Conservation (phyloP, 768 basidiomycete genomes). For the Hirschioporus abietinus region DNA sequence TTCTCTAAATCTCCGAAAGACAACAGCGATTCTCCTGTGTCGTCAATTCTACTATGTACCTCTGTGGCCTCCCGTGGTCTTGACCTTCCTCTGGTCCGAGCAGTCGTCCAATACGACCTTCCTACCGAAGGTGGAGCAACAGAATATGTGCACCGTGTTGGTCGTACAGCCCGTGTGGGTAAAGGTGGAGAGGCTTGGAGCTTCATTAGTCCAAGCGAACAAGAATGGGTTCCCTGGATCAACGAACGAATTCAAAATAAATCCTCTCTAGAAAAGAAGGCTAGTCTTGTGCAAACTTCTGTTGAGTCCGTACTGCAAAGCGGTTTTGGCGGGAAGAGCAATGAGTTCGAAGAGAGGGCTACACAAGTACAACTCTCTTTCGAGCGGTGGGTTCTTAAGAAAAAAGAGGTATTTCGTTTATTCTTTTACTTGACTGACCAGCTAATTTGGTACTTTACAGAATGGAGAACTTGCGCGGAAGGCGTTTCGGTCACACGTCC, state of each 20-base stretch:
- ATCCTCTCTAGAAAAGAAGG: constrained; percentile 28
- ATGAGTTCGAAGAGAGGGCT: constrained; percentile 82
- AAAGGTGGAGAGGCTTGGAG: constrained; percentile 96
- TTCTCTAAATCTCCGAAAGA: constrained; percentile 53
- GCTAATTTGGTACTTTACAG: constrained; percentile 35
- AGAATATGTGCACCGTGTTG: constrained; percentile 96
- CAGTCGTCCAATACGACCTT: constrained; percentile 94
- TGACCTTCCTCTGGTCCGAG: constrained; percentile 89
- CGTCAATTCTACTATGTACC: constrained; percentile 86
- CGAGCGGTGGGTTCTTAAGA: constrained; percentile 84
- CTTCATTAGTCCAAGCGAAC: constrained; percentile 82
- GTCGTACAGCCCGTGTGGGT: constrained; percentile 94
- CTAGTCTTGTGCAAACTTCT: constrained; percentile 51
- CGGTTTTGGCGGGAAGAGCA: constrained; percentile 82
- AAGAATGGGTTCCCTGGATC: constrained; percentile 88
- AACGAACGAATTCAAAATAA: constrained; percentile 33
- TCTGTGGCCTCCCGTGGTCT: constrained; percentile 98
- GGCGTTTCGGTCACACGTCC: constrained; percentile 88
- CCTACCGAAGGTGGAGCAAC: constrained; percentile 96
- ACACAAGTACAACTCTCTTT: constrained; percentile 95
- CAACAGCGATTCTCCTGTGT: constrained; percentile 23
- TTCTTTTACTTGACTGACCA: constrained; percentile 6
- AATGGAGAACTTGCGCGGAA: constrained; percentile 71
- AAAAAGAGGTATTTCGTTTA: constrained; percentile 53
- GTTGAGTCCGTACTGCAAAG: constrained; percentile 67